Conservation (phyloP, 352 stramenopile species). For the Stephanocyclus meneghinianus region DNA sequence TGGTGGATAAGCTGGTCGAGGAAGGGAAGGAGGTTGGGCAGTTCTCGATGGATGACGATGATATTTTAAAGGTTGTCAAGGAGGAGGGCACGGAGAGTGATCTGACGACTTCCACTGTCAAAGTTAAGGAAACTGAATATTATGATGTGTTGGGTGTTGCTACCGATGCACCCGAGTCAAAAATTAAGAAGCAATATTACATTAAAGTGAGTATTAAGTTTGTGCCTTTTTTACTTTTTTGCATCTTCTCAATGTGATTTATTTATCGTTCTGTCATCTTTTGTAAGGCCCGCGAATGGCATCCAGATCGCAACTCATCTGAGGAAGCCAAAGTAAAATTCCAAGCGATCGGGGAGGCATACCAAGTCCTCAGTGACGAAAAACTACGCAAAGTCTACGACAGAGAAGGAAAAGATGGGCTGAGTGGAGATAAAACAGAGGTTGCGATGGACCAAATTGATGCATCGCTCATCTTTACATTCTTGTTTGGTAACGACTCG, state of each 20-base stretch:
- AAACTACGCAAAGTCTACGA: conserved; percentile 60
- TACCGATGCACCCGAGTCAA: conserved; percentile 62
- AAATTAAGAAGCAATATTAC: conserved; percentile 86
- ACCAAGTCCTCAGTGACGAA: conserved; percentile 83
- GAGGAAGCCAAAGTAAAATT: conserved; percentile 81
- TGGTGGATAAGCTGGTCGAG: conserved; percentile 70
- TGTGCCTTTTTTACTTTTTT: too few species aligned
- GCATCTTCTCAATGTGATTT: not conserved
- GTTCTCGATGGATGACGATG: conserved; percentile 69
- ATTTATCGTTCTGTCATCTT: not conserved
- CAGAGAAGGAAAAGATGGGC: conserved; percentile 54
- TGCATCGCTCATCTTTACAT: conserved; percentile 82
- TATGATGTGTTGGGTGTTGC: conserved; percentile 77
- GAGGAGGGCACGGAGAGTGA: conserved; percentile 43
- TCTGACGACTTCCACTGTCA: conserved; percentile 16
- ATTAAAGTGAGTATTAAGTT: conserved; percentile 17
- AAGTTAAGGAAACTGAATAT: conserved; percentile 79
- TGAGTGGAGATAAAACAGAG: conserved; percentile 69
- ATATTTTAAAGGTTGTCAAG: conserved; percentile 63
- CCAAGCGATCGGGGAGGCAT: conserved; percentile 83
- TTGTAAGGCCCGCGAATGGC: conserved; percentile 73
- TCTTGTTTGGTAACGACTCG: conserved; percentile 86
- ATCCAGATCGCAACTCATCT: conserved; percentile 73
- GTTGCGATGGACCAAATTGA: conserved; percentile 66
- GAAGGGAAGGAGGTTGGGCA: conserved; percentile 55